Conservation (phyloP, 805 yeast genomes). For the Suhomyces sp. region DNA sequence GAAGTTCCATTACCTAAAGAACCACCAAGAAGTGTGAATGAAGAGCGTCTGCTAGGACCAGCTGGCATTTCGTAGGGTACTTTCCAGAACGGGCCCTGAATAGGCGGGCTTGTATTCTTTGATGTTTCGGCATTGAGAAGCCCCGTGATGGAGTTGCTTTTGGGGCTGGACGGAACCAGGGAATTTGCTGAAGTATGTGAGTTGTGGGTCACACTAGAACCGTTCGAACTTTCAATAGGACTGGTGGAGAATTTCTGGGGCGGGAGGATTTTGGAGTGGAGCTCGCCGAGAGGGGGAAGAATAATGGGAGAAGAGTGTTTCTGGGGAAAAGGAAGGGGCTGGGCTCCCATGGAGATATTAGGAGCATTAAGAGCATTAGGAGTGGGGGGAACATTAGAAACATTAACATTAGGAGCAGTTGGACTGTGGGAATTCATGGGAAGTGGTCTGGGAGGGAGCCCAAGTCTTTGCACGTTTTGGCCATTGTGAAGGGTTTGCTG, state of each 20-base stretch:
- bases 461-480: background rate
- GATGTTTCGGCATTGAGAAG: conserved; percentile 6
- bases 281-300: conserved; percentile 28
- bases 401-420: background rate
- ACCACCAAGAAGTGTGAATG: conserved; percentile 12
- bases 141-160: conserved; percentile 9
- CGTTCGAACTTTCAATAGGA: background rate
- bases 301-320: conserved; percentile 22
- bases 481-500: conserved; percentile 2
- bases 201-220: background rate
- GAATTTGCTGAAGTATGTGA: background rate
- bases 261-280: conserved; percentile 7
- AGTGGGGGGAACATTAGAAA: background rate
- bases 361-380: background rate
- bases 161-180: conserved; percentile 7
- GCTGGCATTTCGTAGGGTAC: conserved; percentile 58
- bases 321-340: conserved; percentile 12
- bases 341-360: background rate
- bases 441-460: background rate
- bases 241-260: conserved; percentile 1
- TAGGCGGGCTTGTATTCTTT: conserved; percentile 23
- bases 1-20: conserved; percentile 5
- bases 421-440: background rate
- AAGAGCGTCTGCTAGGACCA: conserved; percentile 12
- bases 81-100: conserved; percentile 54